phyloP scores from a whole-genome alignment of 2,329 filamentous ascomycete genomes.

The Pyricularia grisea region DNA sequence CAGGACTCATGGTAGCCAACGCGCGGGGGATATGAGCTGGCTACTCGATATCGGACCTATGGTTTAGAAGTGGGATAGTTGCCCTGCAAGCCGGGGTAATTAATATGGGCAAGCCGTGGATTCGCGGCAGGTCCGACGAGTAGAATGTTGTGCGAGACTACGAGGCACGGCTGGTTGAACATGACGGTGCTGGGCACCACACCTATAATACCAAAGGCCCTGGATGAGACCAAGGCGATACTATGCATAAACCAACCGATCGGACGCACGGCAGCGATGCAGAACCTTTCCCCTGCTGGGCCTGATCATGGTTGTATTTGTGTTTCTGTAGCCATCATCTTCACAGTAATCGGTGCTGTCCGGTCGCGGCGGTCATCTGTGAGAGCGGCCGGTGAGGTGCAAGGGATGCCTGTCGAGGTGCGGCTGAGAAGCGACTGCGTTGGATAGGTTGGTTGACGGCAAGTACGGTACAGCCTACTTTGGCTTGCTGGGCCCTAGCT shows the following conservation, averaged over 20 bases:
- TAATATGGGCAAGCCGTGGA: too few species aligned
- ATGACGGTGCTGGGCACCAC: background rate
- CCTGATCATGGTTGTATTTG: background rate
- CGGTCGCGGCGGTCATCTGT: too few species aligned
- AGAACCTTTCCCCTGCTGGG: constrained; percentile 41
- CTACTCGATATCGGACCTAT: background rate
- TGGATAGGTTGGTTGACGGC: background rate
- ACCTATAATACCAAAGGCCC: background rate
- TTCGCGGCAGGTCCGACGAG: too few species aligned
- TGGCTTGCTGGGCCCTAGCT: background rate
- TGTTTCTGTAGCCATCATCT: background rate
- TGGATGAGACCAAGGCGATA: background rate
- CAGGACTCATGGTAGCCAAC: background rate
- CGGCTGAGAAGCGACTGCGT: background rate
- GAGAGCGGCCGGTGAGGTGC: background rate
- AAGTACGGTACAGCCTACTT: too few species aligned
- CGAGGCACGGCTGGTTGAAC: background rate
- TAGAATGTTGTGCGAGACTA: background rate
- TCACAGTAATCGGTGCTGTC: background rate
- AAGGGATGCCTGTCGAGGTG: background rate
- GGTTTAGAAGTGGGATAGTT: background rate
- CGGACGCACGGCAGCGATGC: constrained; percentile 47
- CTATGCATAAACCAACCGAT: constrained; percentile 1
- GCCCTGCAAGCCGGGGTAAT: background rate
- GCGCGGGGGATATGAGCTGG: background rate